Evolutionary conservation across 2,329 filamentous ascomycete species (phyloP).

Genomic region (Fusarium verticillioides): DNA sequence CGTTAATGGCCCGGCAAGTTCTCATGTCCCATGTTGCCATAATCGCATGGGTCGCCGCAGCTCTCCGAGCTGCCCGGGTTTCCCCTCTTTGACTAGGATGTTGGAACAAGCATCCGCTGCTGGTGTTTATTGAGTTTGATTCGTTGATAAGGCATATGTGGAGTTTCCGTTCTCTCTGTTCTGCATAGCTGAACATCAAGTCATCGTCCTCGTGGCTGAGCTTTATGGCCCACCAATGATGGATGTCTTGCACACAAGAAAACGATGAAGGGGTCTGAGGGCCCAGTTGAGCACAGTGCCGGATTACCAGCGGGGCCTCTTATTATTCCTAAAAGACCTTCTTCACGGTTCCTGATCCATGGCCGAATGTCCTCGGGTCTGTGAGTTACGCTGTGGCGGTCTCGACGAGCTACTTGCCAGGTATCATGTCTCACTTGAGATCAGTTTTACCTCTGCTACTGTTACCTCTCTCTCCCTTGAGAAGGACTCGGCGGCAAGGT

Average conservation of each 20-base stretch:
- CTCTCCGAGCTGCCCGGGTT: conserved; percentile 38
- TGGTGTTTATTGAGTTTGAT: conserved; percentile 22
- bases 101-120: conserved; percentile 33
- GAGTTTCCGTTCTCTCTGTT: conserved; percentile 1
- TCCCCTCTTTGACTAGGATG: conserved; percentile 34
- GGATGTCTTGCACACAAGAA: conserved; percentile 35
- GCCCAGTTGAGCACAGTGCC: conserved; percentile 38
- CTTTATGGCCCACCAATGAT: conserved; percentile 27
- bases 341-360: conserved; percentile 29
- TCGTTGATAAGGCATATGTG: conserved; percentile 16
- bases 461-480: conserved; percentile 38
- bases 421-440: conserved; percentile 41
- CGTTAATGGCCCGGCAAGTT: conserved; percentile 25
- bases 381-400: conserved; percentile 42
- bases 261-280: conserved; percentile 24
- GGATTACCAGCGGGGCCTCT: conserved; percentile 37
- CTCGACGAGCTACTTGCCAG: conserved; percentile 40
- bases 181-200: conserved; percentile 13
- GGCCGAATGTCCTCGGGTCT: conserved; percentile 37
- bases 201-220: conserved; percentile 35
- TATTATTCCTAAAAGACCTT: conserved; percentile 31
- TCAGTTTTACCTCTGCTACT: conserved; percentile 32
- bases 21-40: conserved; percentile 13
- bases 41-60: conserved; percentile 32
- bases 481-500: conserved; percentile 33